These are phyloP conservation scores for Gillenia trifoliata DNA, from an alignment of 306 rosid genomes.

Conservation along the genomic window DNA sequence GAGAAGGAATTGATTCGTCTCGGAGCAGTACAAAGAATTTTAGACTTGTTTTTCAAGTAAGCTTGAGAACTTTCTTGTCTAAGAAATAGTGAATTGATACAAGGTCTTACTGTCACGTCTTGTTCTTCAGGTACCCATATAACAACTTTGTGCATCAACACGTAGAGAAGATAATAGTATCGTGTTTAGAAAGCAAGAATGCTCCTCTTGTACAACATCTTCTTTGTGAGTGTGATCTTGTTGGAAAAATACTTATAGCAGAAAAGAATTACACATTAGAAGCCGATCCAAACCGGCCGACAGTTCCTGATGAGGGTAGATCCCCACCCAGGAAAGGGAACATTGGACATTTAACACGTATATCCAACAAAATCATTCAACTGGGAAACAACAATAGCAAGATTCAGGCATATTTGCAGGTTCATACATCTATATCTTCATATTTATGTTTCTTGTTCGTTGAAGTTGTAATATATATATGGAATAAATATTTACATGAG, in stretches of 20 bases:
- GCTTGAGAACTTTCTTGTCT: conserved; percentile 27
- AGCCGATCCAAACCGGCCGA: conserved; percentile 61
- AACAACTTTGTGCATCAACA: conserved; percentile 95
- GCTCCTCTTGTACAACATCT: conserved; percentile 64
- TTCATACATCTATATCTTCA: neutral
- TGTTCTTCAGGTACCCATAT: conserved; percentile 73
- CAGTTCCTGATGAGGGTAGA: conserved; percentile 70
- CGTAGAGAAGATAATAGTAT: conserved; percentile 63
- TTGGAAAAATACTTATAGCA: conserved; percentile 65
- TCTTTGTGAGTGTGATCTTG: conserved; percentile 68
- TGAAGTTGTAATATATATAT: no score
- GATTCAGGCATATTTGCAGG: conserved; percentile 75
- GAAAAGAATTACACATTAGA: conserved; percentile 62
- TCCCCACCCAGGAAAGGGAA: conserved; percentile 71
- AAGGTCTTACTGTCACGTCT: conserved; percentile 25
- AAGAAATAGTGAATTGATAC: conserved; percentile 12
- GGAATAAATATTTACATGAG: no score
- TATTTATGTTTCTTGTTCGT: conserved; percentile 1
- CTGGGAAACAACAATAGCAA: conserved; percentile 57
- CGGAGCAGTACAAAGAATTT: conserved; percentile 75
- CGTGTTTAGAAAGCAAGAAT: conserved; percentile 88
- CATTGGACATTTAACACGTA: conserved; percentile 90
- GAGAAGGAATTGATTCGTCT: conserved; percentile 76
- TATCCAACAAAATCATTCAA: conserved; percentile 81
- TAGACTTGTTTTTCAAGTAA: conserved; percentile 85